Evolutionary conservation across 2,329 filamentous ascomycete genomes (phyloP).

Genomic region (Cladosporium velox): DNA sequence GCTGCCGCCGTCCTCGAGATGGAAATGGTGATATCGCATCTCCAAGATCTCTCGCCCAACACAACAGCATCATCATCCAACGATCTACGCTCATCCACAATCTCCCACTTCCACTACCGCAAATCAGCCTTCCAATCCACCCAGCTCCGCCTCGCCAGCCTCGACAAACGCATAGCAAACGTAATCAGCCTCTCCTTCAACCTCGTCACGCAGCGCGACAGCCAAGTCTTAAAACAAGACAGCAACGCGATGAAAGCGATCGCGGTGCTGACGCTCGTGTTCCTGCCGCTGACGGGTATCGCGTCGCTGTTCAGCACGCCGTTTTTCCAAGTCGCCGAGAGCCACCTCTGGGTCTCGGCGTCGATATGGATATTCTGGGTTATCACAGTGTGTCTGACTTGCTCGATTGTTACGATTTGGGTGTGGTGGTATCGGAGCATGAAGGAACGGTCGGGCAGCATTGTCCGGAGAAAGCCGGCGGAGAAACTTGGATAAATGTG

Average conservation of each 20-base stretch:
- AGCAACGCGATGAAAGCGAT: constrained; percentile 44
- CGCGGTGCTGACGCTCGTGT: constrained; percentile 42
- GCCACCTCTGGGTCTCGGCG: neutral
- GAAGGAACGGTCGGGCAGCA: neutral
- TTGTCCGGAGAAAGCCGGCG: neutral
- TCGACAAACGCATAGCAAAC: constrained; percentile 42
- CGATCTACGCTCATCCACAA: constrained; percentile 17
- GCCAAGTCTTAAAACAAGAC: constrained; percentile 39
- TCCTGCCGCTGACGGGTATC: constrained; percentile 36
- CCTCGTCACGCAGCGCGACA: constrained; percentile 44
- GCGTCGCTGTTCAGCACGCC: constrained; percentile 24
- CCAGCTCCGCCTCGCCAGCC: constrained; percentile 37
- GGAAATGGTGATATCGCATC: constrained; percentile 32
- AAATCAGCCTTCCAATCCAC: constrained; percentile 39
- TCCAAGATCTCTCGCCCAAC: neutral
- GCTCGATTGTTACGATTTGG: constrained; percentile 20
- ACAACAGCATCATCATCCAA: neutral
- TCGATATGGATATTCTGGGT: constrained; percentile 27
- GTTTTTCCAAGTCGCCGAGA: constrained; percentile 20
- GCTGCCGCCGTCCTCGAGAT: constrained; percentile 35
- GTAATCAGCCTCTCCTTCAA: constrained; percentile 44
- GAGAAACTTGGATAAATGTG: neutral
- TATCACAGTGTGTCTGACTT: constrained; percentile 21
- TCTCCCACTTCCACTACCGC: constrained; percentile 30
- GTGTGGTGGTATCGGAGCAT: constrained; percentile 7